These are phyloP conservation scores for Cercospora beticola DNA, from an alignment of 2,329 filamentous ascomycete genomes.

Conservation along the genomic window DNA sequence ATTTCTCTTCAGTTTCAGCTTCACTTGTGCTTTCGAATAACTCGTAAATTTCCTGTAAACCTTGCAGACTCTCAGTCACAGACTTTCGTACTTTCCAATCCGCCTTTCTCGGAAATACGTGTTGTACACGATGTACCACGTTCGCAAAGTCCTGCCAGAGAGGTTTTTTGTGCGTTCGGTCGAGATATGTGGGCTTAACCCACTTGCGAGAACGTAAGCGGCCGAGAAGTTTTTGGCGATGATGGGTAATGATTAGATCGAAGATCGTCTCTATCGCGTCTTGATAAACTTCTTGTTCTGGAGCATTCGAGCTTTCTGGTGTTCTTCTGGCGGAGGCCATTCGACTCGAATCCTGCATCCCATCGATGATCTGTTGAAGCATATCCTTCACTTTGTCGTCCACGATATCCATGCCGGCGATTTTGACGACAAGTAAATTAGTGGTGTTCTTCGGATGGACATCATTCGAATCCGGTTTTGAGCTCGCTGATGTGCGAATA, in stretches of 20 bases:
- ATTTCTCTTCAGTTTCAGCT: not conserved
- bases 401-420: slow-evolving; percentile 20
- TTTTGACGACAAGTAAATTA: not conserved
- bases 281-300: too few relatives aligned
- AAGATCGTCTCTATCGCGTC: not conserved
- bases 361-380: slow-evolving; percentile 4
- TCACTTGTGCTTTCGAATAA: slow-evolving; percentile 5
- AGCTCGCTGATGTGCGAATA: not conserved
- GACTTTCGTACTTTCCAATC: slow-evolving; percentile 8
- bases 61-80: not conserved
- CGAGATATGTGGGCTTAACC: slow-evolving; percentile 17
- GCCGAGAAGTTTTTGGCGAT: slow-evolving; percentile 18
- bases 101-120: slow-evolving; percentile 10
- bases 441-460: not conserved
- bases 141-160: slow-evolving; percentile 17
- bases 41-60: not conserved
- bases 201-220: slow-evolving; percentile 17
- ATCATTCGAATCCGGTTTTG: not conserved
- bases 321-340: not conserved
- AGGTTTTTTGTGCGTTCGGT: slow-evolving; percentile 18
- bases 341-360: slow-evolving; percentile 5
- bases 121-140: slow-evolving; percentile 16
- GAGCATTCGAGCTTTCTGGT: not conserved
- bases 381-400: slow-evolving; percentile 14
- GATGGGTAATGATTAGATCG: slow-evolving; percentile 10